Percentiles rank a stretch among this genome's conserved stretches.
Evolutionary conservation across 257 asterid species (phyloP).

Genomic region (Solanum tacnaense): DNA sequence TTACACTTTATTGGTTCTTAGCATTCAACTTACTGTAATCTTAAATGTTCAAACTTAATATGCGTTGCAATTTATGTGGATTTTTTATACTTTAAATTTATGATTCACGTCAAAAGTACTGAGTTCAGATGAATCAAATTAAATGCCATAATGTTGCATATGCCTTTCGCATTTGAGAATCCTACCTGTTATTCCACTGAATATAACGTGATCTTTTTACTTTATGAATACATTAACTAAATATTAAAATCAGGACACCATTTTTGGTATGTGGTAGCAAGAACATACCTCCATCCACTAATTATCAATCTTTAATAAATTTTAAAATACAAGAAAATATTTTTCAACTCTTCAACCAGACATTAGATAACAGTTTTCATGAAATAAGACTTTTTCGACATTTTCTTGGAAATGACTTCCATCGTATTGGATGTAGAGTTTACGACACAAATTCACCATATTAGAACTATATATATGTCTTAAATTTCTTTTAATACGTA

Average conservation of each 20-base stretch:
- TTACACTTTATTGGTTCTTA: background rate
- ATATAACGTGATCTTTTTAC: background rate
- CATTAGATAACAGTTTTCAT: background rate
- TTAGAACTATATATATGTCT: background rate
- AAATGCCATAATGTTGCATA: background rate
- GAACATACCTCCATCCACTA: background rate
- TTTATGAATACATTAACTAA: background rate
- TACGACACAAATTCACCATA: background rate
- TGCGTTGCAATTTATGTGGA: background rate
- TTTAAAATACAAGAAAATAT: no score
- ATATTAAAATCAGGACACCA: background rate
- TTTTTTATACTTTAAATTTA: fast-evolving
- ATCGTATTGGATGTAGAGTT: background rate
- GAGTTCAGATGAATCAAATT: background rate
- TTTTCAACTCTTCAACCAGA: background rate
- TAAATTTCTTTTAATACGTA: background rate
- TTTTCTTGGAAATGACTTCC: background rate
- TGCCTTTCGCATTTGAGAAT: background rate
- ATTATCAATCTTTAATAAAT: background rate
- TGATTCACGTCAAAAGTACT: background rate
- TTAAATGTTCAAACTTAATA: background rate
- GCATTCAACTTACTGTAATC: background rate
- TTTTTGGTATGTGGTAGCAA: background rate
- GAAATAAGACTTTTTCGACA: no score
- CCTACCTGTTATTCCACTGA: background rate